Base-by-base conservation (phyloP, 495 filamentous ascomycete genomes). In the Penicillium arizonense region DNA sequence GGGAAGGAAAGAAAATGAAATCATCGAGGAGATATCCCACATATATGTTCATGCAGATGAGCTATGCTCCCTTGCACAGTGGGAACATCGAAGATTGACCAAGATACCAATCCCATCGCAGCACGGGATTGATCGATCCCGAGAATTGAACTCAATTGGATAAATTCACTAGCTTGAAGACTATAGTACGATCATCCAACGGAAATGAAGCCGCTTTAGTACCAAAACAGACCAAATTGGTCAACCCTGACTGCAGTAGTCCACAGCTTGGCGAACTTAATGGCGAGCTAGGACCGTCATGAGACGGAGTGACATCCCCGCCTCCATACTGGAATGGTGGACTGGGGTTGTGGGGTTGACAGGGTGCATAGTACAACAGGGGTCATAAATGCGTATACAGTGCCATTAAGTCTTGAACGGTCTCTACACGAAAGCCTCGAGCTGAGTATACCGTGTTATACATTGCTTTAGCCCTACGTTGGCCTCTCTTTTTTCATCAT, bases 231-330 rank as follows among this genome's bases (percentile, higher is more conserved):
- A 39, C 13, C 20, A n/a, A 26, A 46, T 12, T 41, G 13, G 43
- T 40, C 39, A 42, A 37, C 38, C 38, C 16, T 45, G 30, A 48
- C 24, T 38, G 51, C 51, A 52, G 35, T 36, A 53, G 47, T 34
- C 24, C 12, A 12, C 24, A 23, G 30, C 32, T 48, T 36, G 39
- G 48, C 38, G 30, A 35, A 0, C 4, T 35, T 33, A 34, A 4
- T 18, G 20, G 4, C 20, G 21, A 36, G 28, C 59, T 58, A 62
- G 34, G 28, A 58, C 61, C 21, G 53, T 48, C 32, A 34, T n/a
- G 58, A 58, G 38, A 64, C 61, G 61, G 61, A 61, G 61, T 9
- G 53, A 35, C 2, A 12, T 28, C 58, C 52, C 55, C 51, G 42
- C 37, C 32, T 32, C 47, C 36, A 32, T 16, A 21, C 10, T 39